Conservation (phyloP, 108 stramenopile genomes). For the Pelagomonas calceolata region DNA sequence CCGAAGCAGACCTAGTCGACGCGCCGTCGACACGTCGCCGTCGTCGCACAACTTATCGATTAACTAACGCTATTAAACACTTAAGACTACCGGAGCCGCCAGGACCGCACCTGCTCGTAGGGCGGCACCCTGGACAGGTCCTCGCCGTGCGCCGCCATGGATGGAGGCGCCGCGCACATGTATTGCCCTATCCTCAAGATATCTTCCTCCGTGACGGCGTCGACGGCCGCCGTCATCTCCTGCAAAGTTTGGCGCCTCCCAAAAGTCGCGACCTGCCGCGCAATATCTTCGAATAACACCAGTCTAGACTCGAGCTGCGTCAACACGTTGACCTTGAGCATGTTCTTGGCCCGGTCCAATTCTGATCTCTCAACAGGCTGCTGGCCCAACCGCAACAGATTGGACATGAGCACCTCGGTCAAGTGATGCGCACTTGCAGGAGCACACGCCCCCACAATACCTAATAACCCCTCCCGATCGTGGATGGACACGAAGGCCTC, state of each 20-base stretch:
- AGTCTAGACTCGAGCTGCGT: constrained; percentile 87
- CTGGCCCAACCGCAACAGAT: constrained; percentile 57
- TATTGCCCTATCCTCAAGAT: constrained; percentile 59
- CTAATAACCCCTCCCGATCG: constrained; percentile 77
- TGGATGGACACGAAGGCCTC: constrained; percentile 83
- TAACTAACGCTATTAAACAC: too few relatives aligned
- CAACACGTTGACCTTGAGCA: constrained; percentile 92
- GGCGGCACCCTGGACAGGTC: constrained; percentile 57
- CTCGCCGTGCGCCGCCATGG: constrained; percentile 65
- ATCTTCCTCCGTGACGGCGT: constrained; percentile 77
- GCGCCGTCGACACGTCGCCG: too few relatives aligned
- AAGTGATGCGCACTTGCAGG: constrained; percentile 51
- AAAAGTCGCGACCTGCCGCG: constrained; percentile 85
- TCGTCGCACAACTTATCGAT: too few relatives aligned
- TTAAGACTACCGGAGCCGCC: constrained; percentile 16
- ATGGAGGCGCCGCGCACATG: constrained; percentile 55
- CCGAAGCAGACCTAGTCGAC: too few relatives aligned
- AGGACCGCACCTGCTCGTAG: constrained; percentile 52
- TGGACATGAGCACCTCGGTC: constrained; percentile 57
- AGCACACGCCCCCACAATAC: constrained; percentile 61
- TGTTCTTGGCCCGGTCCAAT: constrained; percentile 83
- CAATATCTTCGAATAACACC: constrained; percentile 92
- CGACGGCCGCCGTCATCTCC: constrained; percentile 75
- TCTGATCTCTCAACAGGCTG: constrained; percentile 65
- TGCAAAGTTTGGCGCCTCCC: constrained; percentile 66